Conservation (phyloP, 768 basidiomycete species). For the Lentinula detonsa region DNA sequence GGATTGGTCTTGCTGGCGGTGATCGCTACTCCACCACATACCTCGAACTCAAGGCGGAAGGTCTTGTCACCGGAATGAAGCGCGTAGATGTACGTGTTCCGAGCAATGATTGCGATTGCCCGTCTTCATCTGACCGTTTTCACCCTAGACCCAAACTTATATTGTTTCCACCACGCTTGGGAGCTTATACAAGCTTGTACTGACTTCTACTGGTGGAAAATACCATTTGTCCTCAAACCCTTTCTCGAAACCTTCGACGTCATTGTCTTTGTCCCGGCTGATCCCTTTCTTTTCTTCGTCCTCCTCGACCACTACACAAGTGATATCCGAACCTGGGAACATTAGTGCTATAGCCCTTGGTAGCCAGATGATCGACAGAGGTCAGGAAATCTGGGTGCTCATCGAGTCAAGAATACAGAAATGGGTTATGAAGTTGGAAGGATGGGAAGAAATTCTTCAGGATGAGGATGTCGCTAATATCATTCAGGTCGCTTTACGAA, state of each 20-base stretch:
- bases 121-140: constrained; percentile 3
- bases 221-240: constrained; percentile 49
- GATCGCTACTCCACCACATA: constrained; percentile 51
- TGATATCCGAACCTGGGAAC: constrained; percentile 48
- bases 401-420: constrained; percentile 63
- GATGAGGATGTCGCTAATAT: constrained; percentile 52
- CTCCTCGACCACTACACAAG: constrained; percentile 29
- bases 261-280: constrained; percentile 37
- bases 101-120: not conserved
- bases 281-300: constrained; percentile 36
- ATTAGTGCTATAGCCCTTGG: constrained; percentile 60
- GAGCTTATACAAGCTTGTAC: constrained; percentile 53
- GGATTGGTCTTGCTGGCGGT: constrained; percentile 77
- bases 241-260: constrained; percentile 53
- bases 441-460: constrained; percentile 59
- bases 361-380: constrained; percentile 31
- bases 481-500: constrained; percentile 41
- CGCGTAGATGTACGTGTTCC: constrained; percentile 51
- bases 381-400: constrained; percentile 60
- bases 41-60: constrained; percentile 37
- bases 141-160: constrained; percentile 52
- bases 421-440: constrained; percentile 64
- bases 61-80: constrained; percentile 56
- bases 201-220: constrained; percentile 67
- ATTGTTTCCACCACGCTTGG: constrained; percentile 66